A percentile compares a stretch with the other conserved stretches of the same genome.
Evolutionary conservation across 140 eudicot genomes (phyloP).

Genomic region (Oenanthe javanica): DNA sequence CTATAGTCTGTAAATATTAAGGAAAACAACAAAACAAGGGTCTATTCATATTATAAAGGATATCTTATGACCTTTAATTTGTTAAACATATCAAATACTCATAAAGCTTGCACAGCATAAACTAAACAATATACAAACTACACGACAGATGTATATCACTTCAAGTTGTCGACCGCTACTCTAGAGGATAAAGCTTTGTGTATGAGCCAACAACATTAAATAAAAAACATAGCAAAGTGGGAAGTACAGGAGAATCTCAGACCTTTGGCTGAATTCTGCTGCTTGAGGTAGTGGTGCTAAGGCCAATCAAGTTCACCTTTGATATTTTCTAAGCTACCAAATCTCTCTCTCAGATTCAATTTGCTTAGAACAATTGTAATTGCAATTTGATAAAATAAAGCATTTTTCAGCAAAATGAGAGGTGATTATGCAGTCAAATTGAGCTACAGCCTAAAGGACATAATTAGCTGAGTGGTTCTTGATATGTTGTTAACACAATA

Average conservation of each 20-base stretch:
- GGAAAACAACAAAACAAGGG: slow-evolving; percentile 4
- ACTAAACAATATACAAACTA: slow-evolving; percentile 9
- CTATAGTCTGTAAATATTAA: background rate
- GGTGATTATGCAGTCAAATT: slow-evolving; percentile 33
- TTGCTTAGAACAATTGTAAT: slow-evolving; percentile 11
- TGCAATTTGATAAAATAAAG: slow-evolving; percentile 21
- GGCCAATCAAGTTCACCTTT: slow-evolving; percentile 26
- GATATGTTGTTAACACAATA: background rate
- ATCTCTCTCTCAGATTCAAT: slow-evolving; percentile 15
- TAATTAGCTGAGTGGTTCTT: slow-evolving; percentile 7
- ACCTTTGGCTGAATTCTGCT: slow-evolving; percentile 12
- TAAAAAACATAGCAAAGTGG: slow-evolving; percentile 47
- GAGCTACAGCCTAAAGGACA: background rate
- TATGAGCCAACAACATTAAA: slow-evolving; percentile 38
- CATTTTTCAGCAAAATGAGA: slow-evolving; percentile 36
- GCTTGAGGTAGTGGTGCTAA: slow-evolving; percentile 35
- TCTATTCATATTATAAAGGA: background rate
- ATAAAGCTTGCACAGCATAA: slow-evolving; percentile 14
- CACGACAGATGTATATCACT: slow-evolving; percentile 51
- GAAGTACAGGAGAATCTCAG: slow-evolving; percentile 54
- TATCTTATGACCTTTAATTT: background rate
- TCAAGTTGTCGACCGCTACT: slow-evolving; percentile 41
- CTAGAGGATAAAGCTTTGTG: slow-evolving; percentile 27
- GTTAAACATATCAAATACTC: slow-evolving; percentile 19
- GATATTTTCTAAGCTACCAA: slow-evolving; percentile 30